These are phyloP conservation scores for Penicillium thymicola DNA, from an alignment of 2,329 filamentous ascomycete genomes.

Conservation along the genomic window DNA sequence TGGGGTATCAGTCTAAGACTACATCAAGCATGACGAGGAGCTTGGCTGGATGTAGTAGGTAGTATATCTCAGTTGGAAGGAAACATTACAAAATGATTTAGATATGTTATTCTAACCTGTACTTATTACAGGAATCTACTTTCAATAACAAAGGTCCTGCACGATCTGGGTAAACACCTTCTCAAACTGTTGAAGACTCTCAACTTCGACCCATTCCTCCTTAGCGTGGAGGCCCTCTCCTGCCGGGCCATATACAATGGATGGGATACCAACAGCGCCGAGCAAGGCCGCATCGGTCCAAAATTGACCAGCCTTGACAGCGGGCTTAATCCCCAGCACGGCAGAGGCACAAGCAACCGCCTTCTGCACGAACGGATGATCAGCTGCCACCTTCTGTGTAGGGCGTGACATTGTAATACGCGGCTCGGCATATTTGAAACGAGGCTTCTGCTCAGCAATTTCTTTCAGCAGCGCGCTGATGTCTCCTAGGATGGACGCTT, in stretches of 20 bases:
- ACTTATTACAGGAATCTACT: not conserved
- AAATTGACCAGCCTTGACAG: conserved; percentile 35
- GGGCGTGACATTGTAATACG: conserved; percentile 44
- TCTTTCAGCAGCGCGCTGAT: conserved; percentile 37
- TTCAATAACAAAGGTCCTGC: conserved; percentile 19
- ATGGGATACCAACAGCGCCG: conserved; percentile 44
- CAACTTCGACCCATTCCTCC: conserved; percentile 50
- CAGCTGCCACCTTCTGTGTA: conserved; percentile 39
- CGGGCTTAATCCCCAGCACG: conserved; percentile 26
- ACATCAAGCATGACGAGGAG: not conserved
- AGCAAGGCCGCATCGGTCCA: conserved; percentile 55
- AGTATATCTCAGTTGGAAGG: not conserved
- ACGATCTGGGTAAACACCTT: conserved; percentile 19
- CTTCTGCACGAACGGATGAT: conserved; percentile 44
- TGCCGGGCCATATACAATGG: conserved; percentile 48
- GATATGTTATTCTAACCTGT: not conserved
- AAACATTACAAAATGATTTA: not conserved
- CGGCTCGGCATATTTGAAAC: conserved; percentile 42
- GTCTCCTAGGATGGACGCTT: conserved; percentile 37
- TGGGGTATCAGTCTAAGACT: not conserved
- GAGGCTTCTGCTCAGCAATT: conserved; percentile 31
- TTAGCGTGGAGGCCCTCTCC: conserved; percentile 52
- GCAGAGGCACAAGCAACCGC: conserved; percentile 28
- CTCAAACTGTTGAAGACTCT: conserved; percentile 41
- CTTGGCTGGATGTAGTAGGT: not conserved